Percentiles rank a stretch among this genome's conserved stretches.
phyloP scores from a whole-genome alignment of 495 filamentous ascomycete genomes.

The Parachaetomium inaequale region DNA sequence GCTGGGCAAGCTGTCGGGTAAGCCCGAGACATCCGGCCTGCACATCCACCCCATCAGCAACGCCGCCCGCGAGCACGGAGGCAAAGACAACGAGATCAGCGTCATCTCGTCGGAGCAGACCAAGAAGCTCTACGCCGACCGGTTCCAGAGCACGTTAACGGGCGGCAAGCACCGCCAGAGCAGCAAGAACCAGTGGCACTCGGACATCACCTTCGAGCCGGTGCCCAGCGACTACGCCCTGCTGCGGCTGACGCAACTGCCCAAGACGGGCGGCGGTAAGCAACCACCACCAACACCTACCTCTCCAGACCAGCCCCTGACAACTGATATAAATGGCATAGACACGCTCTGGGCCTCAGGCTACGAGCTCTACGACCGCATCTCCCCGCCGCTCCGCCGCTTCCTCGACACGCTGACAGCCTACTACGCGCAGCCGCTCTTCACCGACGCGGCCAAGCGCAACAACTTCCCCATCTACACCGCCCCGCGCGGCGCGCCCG shows the following conservation, averaged over 20 bases:
- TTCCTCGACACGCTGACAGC: constrained; percentile 69
- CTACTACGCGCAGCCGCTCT: constrained; percentile 59
- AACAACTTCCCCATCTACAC: constrained; percentile 56
- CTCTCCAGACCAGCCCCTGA: not conserved
- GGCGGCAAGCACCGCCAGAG: constrained; percentile 35
- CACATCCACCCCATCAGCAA: constrained; percentile 74
- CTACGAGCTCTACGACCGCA: constrained; percentile 75
- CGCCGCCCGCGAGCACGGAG: constrained; percentile 53
- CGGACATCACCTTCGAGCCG: constrained; percentile 66
- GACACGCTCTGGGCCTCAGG: constrained; percentile 74
- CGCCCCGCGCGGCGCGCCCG: constrained; percentile 58
- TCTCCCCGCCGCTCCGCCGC: constrained; percentile 59
- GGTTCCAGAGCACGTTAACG: constrained; percentile 18
- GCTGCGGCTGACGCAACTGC: constrained; percentile 58
- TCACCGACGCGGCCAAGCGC: constrained; percentile 53
- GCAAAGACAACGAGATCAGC: constrained; percentile 67
- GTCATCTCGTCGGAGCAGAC: constrained; percentile 60
- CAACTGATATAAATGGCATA: constrained; percentile 21
- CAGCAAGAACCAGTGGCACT: constrained; percentile 57
- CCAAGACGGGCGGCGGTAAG: constrained; percentile 66
- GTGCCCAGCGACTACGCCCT: constrained; percentile 63
- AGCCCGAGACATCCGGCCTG: constrained; percentile 60
- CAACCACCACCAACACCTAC: not conserved
- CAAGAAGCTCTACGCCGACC: constrained; percentile 53
- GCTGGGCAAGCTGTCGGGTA: constrained; percentile 63